Base-by-base conservation (phyloP, 805 yeast genomes). In the Ogataea saltuana region DNA sequence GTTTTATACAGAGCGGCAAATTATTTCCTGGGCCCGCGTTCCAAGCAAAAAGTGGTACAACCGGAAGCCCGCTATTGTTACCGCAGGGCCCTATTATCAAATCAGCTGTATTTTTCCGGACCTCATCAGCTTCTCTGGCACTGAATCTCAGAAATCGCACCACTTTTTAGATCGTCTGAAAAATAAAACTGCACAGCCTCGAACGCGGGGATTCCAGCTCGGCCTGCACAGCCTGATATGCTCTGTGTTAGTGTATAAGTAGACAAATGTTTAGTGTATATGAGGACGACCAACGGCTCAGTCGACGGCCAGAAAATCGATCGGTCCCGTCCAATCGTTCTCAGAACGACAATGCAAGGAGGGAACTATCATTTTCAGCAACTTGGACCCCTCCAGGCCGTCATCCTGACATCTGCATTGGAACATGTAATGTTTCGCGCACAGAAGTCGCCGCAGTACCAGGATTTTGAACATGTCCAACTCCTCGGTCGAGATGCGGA, bases 381-480 rank as follows among this genome's bases (percentile, higher is more conserved):
- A 32, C 22, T 34, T 15, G 41, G 42, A 33, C 44, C 51, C 32
- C 28, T 50, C 42, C 8, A 48, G 31, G 9, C 42, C 44, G 30
- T 36, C 21, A 10, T 52, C 41, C 20, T 46, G 44, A 36, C 61
- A 57, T 8, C 48, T 43, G 43, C 64, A 60, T 35, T 52, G 59
- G 35, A 58, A 48, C 22, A 54, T 41, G 18, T 57, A 54, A 38
- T 61, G 65, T 26, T 51, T 56, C 6, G 64, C 58, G 45, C 64
- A 61, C 18, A 45, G 36, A 4, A 59, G 41, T 26, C 52, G 46
- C 20, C 49, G 33, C 29, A 57, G 34, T 4, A 48, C 48, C 3
- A 49, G 44, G 17, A 60, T 53, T 28, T 50, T 58, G 45, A 60
- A 60, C 57, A 57, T 50, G 28, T 56, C 50, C 13, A 60, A 39